A percentile compares a stretch with the other conserved stretches of the same genome.
Conservation (phyloP, 768 basidiomycete species). For the Russula dissimulans region DNA sequence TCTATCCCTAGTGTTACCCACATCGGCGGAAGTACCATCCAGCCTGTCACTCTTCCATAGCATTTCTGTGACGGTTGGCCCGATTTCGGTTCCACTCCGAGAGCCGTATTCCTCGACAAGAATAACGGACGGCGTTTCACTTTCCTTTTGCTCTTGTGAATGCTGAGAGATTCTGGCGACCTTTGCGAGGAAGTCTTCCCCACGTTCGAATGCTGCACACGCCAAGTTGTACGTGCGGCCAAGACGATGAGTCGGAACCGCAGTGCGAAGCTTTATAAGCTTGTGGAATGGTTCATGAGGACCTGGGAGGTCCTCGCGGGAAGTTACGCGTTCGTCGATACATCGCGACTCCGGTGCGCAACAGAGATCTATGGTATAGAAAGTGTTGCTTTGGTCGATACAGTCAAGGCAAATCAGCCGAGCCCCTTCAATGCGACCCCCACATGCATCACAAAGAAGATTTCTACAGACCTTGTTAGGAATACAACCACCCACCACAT, state of each 20-base stretch:
- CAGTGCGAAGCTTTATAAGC: constrained; percentile 24
- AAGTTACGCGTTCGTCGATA: constrained; percentile 12
- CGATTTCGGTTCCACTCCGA: too few species aligned
- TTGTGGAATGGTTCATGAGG: constrained; percentile 27
- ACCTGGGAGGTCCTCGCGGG: constrained; percentile 15
- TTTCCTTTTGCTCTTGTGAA: background rate
- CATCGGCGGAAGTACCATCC: too few species aligned
- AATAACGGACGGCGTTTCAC: too few species aligned
- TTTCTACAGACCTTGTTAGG: constrained; percentile 8
- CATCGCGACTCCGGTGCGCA: constrained; percentile 20
- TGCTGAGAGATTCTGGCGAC: background rate
- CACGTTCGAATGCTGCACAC: background rate
- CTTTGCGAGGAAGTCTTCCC: background rate
- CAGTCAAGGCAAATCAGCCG: too few species aligned
- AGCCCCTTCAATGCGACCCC: background rate
- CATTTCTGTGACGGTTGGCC: too few species aligned
- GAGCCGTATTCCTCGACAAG: too few species aligned
- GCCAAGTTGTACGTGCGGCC: background rate
- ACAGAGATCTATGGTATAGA: constrained; percentile 27
- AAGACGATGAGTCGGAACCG: background rate
- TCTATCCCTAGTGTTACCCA: too few species aligned
- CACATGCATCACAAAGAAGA: constrained; percentile 23
- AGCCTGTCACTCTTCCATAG: too few species aligned
- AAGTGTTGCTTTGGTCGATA: background rate
- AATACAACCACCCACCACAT: background rate